Conservation (phyloP, 192 early-diverging fungal genomes). For the Coemansia javaensis region DNA sequence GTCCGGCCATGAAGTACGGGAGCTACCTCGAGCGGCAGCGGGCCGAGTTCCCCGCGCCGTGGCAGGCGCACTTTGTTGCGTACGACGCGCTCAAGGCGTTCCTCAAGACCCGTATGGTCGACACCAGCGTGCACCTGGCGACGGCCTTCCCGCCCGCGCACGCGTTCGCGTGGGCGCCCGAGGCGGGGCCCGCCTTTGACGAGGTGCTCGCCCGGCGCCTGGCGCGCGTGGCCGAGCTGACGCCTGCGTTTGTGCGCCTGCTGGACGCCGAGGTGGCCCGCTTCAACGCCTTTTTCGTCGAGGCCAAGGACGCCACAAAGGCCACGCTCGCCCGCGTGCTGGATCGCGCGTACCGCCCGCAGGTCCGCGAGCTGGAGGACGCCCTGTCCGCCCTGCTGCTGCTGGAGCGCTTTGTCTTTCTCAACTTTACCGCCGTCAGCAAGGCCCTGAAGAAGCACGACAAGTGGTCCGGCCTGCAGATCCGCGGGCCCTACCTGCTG, state of each 20-base stretch:
- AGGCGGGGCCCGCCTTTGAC: slow-evolving; percentile 50
- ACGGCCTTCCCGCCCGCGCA: slow-evolving; percentile 36
- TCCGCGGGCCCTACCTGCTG: slow-evolving; percentile 68
- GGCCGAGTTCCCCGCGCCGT: slow-evolving; percentile 58
- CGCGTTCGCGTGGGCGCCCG: slow-evolving; percentile 21
- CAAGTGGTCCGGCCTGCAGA: slow-evolving; percentile 70
- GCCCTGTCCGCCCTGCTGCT: slow-evolving; percentile 61
- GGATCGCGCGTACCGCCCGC: slow-evolving; percentile 9
- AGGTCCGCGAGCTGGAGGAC: slow-evolving; percentile 25
- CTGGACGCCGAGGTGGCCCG: slow-evolving; percentile 65
- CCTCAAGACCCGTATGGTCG: slow-evolving; percentile 60
- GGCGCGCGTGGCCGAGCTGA: slow-evolving; percentile 52
- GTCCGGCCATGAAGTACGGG: slow-evolving; percentile 65
- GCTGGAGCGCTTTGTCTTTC: slow-evolving; percentile 75
- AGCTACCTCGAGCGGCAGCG: slow-evolving; percentile 63
- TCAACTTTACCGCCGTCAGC: slow-evolving; percentile 80
- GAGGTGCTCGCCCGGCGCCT: slow-evolving; percentile 55
- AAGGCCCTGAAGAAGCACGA: slow-evolving; percentile 88
- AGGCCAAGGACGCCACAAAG: slow-evolving; percentile 27
- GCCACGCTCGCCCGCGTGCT: slow-evolving; percentile 7
- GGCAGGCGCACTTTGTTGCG: slow-evolving; percentile 66
- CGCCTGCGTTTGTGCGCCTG: slow-evolving; percentile 62
- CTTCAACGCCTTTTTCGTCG: slow-evolving; percentile 53
- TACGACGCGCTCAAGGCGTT: slow-evolving; percentile 65
- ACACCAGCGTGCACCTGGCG: slow-evolving; percentile 48